Percentiles rank a stretch among this genome's conserved stretches.
Conservation (phyloP, 2,329 filamentous ascomycete genomes). For the Teratosphaeria nubilosa region DNA sequence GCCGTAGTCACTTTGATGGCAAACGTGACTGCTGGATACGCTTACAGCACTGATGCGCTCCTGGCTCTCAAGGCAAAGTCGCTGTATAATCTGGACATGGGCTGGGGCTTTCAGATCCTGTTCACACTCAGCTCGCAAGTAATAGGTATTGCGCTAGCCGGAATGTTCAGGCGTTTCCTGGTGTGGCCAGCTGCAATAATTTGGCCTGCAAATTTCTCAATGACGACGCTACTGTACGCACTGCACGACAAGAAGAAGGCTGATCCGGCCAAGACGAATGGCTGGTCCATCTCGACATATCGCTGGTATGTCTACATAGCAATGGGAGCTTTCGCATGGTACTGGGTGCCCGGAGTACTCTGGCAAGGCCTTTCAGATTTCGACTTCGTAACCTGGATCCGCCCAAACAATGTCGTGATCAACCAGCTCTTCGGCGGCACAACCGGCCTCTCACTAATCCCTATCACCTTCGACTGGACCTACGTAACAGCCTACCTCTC, state of each 20-base stretch:
- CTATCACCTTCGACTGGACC: slow-evolving; percentile 83
- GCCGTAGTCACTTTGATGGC: slow-evolving; percentile 33
- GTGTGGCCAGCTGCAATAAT: slow-evolving; percentile 84
- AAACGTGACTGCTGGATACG: slow-evolving; percentile 43
- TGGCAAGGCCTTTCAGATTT: slow-evolving; percentile 82
- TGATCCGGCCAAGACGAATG: slow-evolving; percentile 45
- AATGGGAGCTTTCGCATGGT: slow-evolving; percentile 63
- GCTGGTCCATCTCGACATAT: slow-evolving; percentile 59
- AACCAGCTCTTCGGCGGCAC: slow-evolving; percentile 82
- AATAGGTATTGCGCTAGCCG: slow-evolving; percentile 76
- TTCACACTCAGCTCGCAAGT: slow-evolving; percentile 84
- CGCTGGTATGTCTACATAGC: slow-evolving; percentile 74
- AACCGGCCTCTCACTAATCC: slow-evolving; percentile 72
- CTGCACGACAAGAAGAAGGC: slow-evolving; percentile 70
- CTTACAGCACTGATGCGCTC: slow-evolving; percentile 40
- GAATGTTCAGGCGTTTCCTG: slow-evolving; percentile 68
- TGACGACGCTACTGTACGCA: slow-evolving; percentile 79
- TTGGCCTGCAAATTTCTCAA: slow-evolving; percentile 82
- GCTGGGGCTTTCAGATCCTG: slow-evolving; percentile 67
- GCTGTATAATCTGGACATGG: slow-evolving; percentile 75
- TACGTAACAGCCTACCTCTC: slow-evolving; percentile 73
- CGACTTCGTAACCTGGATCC: slow-evolving; percentile 81
- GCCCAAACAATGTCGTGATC: slow-evolving; percentile 73
- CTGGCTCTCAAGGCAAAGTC: slow-evolving; percentile 80
- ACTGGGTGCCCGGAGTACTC: slow-evolving; percentile 68